Conservation (phyloP, 1,284 basidiomycete genomes). For the Fistulina hepatica region DNA sequence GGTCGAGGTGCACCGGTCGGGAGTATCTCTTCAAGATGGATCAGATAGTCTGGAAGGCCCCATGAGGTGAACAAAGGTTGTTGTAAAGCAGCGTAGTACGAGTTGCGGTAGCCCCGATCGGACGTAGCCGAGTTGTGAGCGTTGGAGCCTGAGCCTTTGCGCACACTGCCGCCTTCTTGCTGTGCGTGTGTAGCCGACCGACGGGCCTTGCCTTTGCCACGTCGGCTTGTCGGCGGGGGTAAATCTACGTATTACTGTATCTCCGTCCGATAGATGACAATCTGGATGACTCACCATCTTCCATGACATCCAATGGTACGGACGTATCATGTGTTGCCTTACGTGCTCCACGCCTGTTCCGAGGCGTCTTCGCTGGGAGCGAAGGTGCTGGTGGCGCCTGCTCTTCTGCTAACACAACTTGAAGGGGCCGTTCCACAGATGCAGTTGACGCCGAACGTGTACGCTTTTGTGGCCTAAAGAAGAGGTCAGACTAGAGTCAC, state of each 20-base stretch:
- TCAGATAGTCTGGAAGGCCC: slow-evolving; percentile 90
- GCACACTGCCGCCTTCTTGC: no score
- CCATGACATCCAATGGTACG: no score
- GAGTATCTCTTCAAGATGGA: slow-evolving; percentile 77
- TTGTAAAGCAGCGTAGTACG: slow-evolving; percentile 67
- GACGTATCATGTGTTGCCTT: no score
- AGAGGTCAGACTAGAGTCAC: slow-evolving; percentile 14
- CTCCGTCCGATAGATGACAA: no score
- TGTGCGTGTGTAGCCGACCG: no score
- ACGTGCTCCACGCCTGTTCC: slow-evolving; percentile 36
- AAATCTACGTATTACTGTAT: no score
- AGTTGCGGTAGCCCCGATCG: slow-evolving; percentile 57
- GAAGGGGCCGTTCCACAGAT: slow-evolving; percentile 41
- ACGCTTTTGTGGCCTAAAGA: slow-evolving; percentile 45
- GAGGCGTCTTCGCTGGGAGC: slow-evolving; percentile 19
- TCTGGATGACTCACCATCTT: no score
- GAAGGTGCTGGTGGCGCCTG: slow-evolving; percentile 28
- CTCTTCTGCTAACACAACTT: slow-evolving; percentile 29
- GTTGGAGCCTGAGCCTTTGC: no score
- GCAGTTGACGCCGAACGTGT: slow-evolving; percentile 59
- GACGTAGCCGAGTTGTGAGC: no score
- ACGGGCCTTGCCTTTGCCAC: no score
- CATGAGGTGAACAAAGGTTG: slow-evolving; percentile 72
- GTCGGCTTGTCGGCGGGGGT: no score
- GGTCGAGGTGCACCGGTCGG: slow-evolving; percentile 67